Evolutionary conservation across 2,329 filamentous ascomycete genomes (phyloP).

Genomic region (Fusarium anthophilum): DNA sequence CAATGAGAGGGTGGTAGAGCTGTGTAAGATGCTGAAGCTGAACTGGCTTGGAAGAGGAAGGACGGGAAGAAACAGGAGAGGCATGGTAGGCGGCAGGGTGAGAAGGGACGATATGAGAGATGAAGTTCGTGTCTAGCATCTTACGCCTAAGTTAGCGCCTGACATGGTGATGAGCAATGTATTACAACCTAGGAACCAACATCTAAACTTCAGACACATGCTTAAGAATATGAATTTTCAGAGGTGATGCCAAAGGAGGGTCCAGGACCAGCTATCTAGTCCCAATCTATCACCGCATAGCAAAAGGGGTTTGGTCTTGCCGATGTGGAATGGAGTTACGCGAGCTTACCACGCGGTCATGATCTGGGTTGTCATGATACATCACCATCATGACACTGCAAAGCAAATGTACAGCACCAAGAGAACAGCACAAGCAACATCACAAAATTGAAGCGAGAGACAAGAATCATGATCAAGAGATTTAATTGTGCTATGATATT

Average conservation of each 20-base stretch:
- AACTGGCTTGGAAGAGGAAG: constrained; percentile 95
- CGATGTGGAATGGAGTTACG: not conserved
- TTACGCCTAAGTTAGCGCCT: not conserved
- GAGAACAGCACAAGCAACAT: not conserved
- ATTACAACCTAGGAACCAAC: not conserved
- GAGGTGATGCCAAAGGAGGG: not conserved
- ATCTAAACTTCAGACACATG: not conserved
- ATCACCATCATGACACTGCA: not conserved
- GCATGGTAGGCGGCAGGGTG: constrained; percentile 80
- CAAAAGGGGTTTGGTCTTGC: not conserved
- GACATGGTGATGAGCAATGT: not conserved
- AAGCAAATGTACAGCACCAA: not conserved
- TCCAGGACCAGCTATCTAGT: not conserved
- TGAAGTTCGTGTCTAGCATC: constrained; percentile 48
- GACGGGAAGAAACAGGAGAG: constrained; percentile 87
- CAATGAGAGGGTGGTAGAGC: constrained; percentile 81
- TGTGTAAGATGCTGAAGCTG: constrained; percentile 89
- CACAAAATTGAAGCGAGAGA: not conserved
- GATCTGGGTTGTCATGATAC: not conserved
- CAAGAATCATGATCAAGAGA: not conserved
- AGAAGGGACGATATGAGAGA: constrained; percentile 56
- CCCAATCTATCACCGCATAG: not conserved
- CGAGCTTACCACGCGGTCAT: not conserved
- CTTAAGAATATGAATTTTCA: not conserved
- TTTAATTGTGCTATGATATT: not conserved